A percentile compares a stretch with the other conserved stretches of the same genome.
Conservation (phyloP, 192 early-diverging fungal genomes). For the Entomortierella lignicola region DNA sequence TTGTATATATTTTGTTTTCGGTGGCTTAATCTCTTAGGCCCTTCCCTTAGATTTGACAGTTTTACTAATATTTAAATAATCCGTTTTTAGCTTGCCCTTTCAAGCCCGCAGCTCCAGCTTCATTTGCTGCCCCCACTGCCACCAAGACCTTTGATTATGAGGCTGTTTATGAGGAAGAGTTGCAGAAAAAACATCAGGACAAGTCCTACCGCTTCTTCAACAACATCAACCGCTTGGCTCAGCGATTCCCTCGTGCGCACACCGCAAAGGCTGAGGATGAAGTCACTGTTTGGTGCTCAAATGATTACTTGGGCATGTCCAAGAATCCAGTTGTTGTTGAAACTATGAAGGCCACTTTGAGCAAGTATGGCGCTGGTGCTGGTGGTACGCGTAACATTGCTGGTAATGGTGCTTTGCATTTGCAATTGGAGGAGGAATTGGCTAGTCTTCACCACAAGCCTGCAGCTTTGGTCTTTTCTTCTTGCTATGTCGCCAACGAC, state of each 20-base stretch:
- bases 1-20: constrained; percentile 1
- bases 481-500: constrained; percentile 98
- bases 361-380: constrained; percentile 97
- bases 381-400: constrained; percentile 99
- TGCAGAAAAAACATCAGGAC: constrained; percentile 97
- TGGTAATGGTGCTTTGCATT: constrained; percentile 95
- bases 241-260: constrained; percentile 93
- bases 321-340: constrained; percentile 88
- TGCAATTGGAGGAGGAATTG: constrained; percentile 91
- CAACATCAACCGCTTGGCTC: constrained; percentile 98
- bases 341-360: constrained; percentile 94
- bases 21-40: too few species aligned
- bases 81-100: constrained; percentile 46
- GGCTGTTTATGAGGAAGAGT: constrained; percentile 80
- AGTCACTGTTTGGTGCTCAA: constrained; percentile 99
- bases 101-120: constrained; percentile 52
- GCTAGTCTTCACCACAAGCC: constrained; percentile 93
- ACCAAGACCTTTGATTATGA: constrained; percentile 89
- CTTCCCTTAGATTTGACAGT: too few species aligned
- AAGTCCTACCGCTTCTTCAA: constrained; percentile 99
- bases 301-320: constrained; percentile 98
- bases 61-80: neutral
- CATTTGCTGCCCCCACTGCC: constrained; percentile 52
- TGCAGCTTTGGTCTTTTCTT: constrained; percentile 93
- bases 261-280: constrained; percentile 85